Percentiles rank a stretch among this genome's conserved stretches.
These are phyloP conservation scores for Coix lacrymajobi DNA, from an alignment of 176 grass and related monocot genomes.

Conservation along the genomic window DNA sequence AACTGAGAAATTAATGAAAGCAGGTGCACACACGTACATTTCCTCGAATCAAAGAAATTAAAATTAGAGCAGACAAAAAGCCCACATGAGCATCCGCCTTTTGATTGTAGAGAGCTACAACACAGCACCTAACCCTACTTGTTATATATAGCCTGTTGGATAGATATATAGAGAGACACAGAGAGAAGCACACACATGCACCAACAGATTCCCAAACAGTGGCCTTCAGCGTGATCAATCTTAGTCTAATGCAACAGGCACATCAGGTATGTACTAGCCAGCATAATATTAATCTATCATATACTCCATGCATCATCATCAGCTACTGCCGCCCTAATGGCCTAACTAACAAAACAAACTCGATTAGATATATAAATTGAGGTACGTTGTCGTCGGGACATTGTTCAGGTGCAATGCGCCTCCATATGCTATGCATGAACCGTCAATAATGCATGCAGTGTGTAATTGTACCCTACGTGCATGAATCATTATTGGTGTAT, in stretches of 20 bases:
- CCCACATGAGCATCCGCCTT: not conserved
- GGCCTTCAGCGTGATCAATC: not conserved
- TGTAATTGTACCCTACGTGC: not conserved
- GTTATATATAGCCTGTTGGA: not conserved
- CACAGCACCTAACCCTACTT: constrained; percentile 3
- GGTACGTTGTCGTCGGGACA: not conserved
- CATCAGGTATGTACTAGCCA: constrained; percentile 19
- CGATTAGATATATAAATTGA: constrained; percentile 7
- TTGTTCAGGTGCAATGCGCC: constrained; percentile 30
- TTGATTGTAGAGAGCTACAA: not conserved
- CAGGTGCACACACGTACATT: not conserved
- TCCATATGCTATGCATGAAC: not conserved
- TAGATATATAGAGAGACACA: not conserved
- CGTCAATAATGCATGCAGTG: constrained; percentile 33
- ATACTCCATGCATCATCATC: not conserved
- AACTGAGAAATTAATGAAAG: not conserved
- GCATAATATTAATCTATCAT: not conserved
- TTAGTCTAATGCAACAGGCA: constrained; percentile 11
- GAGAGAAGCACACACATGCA: constrained; percentile 10
- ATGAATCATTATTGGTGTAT: not conserved
- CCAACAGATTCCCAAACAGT: constrained; percentile 32
- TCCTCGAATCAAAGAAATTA: not conserved
- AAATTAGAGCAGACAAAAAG: constrained; percentile 3
- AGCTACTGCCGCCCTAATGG: constrained; percentile 18
- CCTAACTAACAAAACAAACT: constrained; percentile 11